These are phyloP conservation scores for Brassica carinata DNA, from an alignment of 345 rosid species.

Conservation along the genomic window DNA sequence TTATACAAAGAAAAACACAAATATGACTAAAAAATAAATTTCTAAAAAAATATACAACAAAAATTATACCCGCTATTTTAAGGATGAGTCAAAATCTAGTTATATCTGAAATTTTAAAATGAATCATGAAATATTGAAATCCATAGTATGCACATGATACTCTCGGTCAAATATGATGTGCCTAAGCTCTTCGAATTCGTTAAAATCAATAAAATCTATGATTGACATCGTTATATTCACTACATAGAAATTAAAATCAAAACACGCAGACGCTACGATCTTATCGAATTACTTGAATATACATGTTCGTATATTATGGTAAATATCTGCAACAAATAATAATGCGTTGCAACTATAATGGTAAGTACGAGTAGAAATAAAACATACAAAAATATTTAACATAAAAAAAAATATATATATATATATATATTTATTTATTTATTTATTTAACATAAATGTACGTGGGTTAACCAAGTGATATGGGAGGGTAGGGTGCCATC, in stretches of 20 bases:
- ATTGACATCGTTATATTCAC: no score
- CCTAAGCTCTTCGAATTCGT: no score
- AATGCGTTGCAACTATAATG: neutral
- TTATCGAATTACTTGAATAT: neutral
- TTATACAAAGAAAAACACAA: no score
- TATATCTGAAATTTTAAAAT: neutral
- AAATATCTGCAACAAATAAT: neutral
- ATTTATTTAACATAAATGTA: neutral
- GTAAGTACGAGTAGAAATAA: neutral
- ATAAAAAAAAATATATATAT: no score
- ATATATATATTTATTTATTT: no score
- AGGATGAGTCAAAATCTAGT: no score
- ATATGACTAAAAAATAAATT: no score
- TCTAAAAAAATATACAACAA: no score
- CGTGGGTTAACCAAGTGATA: constrained; percentile 31
- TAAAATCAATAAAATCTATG: no score
- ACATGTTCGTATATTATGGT: neutral
- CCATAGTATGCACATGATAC: neutral
- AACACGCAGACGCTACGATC: neutral
- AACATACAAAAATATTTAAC: neutral
- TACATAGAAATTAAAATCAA: no score
- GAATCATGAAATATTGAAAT: constrained; percentile 5
- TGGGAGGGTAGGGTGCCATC: constrained; percentile 42
- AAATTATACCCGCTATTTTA: no score
- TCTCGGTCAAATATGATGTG: no score